Base-by-base conservation (phyloP, 176 grass and related monocot genomes). In the Carex pumila region DNA sequence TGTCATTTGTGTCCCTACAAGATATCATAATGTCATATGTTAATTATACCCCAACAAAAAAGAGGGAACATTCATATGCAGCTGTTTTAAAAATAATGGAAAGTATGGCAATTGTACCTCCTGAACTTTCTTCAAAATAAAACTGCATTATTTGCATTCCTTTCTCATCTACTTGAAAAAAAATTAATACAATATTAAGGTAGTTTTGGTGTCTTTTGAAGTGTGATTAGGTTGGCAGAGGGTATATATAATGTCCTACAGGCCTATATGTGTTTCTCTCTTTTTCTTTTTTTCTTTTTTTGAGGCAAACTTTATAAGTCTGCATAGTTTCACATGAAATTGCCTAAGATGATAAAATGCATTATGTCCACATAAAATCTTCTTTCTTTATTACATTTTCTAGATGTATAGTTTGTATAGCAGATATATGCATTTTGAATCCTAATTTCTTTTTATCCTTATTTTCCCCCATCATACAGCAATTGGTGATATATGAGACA, bases 401-500 rank as follows among this genome's bases (percentile, higher is more conserved):
- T 77, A 77, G 21, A 52, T 78, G 29, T 6, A 78, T 6, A 52
- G 22, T 71, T 47, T 78, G 18, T 6, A 57, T 56, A 57, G 13
- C 13, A 34, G 25, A 77, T 56, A 56, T 77, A 77, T 21, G 15
- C 21, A 56, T 13, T 29, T 78, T 5, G 22, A 55, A 57, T 57
- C 30, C 57, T 29, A 78, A 17, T 56, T 12, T 36, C 60, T 55
- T 55, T 29, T 18, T 31, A 18, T 45, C 67, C 47, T 32, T 57
- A 13, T 2, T 17, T 57, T 2, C 22, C 30, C 29, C 29, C 52
- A 31, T 87, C 30, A 57, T 90, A 63, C 86, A 99, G 96, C 94
- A 92, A 87, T 80, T 98, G 70, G 96, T 98, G 67, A 91, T 98
- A 87, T 95, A 98, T 3, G 96, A 98, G 92, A 92, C 92, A 68